These are phyloP conservation scores for Malus sieversii DNA, from an alignment of 306 rosid genomes.

Conservation along the genomic window DNA sequence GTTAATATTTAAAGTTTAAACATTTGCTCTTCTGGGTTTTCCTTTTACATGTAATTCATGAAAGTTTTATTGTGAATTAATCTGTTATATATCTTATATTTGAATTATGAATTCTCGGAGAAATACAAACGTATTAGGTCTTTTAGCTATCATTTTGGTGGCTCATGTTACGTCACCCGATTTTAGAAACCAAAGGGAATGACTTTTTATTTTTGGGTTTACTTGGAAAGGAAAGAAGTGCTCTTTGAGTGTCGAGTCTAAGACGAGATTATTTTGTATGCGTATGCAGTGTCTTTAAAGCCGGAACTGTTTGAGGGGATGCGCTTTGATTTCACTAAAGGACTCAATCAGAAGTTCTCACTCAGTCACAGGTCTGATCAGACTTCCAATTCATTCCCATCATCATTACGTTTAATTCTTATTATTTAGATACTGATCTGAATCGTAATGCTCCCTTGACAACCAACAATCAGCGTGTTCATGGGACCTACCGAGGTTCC, in stretches of 20 bases:
- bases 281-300: constrained; percentile 75
- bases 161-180: not conserved
- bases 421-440: not conserved
- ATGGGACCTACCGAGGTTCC: constrained; percentile 96
- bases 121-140: not conserved
- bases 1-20: not conserved
- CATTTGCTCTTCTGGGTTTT: not conserved
- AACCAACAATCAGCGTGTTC: constrained; percentile 43
- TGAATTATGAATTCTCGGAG: not conserved
- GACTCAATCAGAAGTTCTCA: constrained; percentile 80
- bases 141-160: not conserved
- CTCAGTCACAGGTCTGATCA: constrained; percentile 81
- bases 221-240: not conserved
- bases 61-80: not conserved
- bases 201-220: not conserved
- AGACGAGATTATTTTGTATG: not conserved
- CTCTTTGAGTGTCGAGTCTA: no score
- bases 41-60: not conserved
- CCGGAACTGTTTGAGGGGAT: constrained; percentile 95
- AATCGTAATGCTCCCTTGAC: not conserved
- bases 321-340: constrained; percentile 92
- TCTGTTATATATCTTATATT: not conserved
- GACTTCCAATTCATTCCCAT: not conserved
- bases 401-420: not conserved
- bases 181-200: not conserved